phyloP scores from a whole-genome alignment of 768 basidiomycete genomes.

The Daedaleopsis sinensis region DNA sequence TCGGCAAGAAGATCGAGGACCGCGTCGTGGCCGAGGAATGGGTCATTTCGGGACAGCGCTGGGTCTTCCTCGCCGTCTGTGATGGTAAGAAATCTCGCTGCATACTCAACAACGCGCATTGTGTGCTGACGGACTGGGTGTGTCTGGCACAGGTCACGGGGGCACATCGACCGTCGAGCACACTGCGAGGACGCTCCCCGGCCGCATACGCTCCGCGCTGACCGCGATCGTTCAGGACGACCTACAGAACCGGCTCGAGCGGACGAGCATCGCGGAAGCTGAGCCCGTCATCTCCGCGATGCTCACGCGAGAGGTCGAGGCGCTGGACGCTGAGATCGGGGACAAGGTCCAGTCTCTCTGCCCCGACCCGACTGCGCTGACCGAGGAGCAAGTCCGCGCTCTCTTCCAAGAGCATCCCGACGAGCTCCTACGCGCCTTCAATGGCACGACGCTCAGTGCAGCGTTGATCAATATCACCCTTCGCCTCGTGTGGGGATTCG shows the following conservation, averaged over 20 bases:
- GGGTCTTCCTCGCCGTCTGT: slow-evolving; percentile 3
- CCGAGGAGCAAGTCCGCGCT: not conserved
- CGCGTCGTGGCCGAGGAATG: not conserved
- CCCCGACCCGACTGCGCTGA: not conserved
- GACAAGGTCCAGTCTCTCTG: not conserved
- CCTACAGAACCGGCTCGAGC: not conserved
- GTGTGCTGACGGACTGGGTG: not conserved
- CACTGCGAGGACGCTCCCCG: not conserved
- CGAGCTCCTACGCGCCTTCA: not conserved
- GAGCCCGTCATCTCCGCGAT: not conserved
- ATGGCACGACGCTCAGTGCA: not conserved
- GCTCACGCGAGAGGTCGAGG: slow-evolving; percentile 2
- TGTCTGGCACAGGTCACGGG: slow-evolving; percentile 1
- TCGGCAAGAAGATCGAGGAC: not conserved
- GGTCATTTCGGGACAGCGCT: slow-evolving; percentile 2
- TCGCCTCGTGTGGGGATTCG: slow-evolving; percentile 4
- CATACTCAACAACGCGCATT: not conserved
- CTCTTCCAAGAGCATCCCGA: not conserved
- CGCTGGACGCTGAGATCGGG: not conserved
- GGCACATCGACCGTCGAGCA: not conserved
- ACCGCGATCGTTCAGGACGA: not conserved
- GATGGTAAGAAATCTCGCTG: not conserved
- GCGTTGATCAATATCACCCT: slow-evolving; percentile 2
- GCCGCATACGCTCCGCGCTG: not conserved
- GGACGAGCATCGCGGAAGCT: not conserved